Evolutionary conservation across 257 asterid species (phyloP).

Genomic region (Lycium barbarum): DNA sequence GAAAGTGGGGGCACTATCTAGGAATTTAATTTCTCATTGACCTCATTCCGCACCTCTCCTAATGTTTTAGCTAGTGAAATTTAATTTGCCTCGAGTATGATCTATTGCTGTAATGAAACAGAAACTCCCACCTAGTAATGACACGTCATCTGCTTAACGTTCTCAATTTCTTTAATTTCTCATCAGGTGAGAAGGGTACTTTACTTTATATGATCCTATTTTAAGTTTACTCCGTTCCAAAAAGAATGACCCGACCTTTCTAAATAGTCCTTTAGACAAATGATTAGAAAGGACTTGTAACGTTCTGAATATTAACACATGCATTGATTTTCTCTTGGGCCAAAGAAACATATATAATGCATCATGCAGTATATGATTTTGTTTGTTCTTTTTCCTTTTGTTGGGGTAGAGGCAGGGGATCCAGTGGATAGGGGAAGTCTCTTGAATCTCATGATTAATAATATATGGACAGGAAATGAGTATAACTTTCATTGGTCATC

Average conservation of each 20-base stretch:
- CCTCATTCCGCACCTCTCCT: conserved; percentile 35
- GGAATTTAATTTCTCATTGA: conserved; percentile 35
- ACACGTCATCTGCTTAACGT: neutral
- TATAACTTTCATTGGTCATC: conserved; percentile 30
- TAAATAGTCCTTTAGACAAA: neutral
- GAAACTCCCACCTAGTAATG: neutral
- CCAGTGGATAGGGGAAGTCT: neutral
- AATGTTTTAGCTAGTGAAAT: conserved; percentile 18
- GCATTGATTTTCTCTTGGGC: neutral
- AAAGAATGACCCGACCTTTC: neutral
- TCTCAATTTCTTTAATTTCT: neutral
- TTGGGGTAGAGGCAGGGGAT: neutral
- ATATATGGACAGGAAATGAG: conserved; percentile 30
- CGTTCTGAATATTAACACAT: neutral
- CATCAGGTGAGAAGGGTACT: no score
- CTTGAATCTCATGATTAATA: conserved; percentile 10
- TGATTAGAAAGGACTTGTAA: neutral
- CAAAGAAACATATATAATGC: conserved; percentile 14
- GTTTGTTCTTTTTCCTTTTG: neutral
- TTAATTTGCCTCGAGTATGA: conserved; percentile 14
- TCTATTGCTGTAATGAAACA: neutral
- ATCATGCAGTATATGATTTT: conserved; percentile 7
- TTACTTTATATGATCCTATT: no score
- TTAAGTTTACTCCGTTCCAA: no score
- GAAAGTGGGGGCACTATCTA: conserved; percentile 14